phyloP scores from a whole-genome alignment of 1,284 basidiomycete genomes.

The Malassezia slooffiae region DNA sequence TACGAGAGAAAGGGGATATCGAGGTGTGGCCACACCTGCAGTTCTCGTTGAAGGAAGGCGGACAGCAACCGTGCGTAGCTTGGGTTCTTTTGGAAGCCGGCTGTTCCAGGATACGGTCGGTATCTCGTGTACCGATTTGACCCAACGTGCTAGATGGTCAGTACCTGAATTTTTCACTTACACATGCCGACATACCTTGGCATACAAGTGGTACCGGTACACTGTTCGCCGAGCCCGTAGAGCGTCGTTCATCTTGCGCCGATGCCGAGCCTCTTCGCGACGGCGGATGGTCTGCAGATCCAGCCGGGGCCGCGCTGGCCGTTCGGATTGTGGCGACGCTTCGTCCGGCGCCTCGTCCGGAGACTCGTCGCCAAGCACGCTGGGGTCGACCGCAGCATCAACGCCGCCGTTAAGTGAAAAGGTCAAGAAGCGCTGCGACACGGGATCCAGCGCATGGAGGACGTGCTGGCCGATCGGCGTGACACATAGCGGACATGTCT shows the following conservation, averaged over 20 bases:
- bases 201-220: slow-evolving; percentile 5
- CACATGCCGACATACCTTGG: neutral
- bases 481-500: slow-evolving; percentile 13
- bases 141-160: slow-evolving; percentile 9
- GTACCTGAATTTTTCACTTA: too few species aligned
- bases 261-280: slow-evolving; percentile 4
- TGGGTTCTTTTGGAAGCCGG: slow-evolving; percentile 6
- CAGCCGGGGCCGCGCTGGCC: neutral
- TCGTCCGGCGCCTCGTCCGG: neutral
- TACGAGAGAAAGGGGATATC: slow-evolving; percentile 9
- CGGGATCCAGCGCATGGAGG: slow-evolving; percentile 8
- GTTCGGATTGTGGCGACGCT: too few species aligned
- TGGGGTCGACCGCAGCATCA: neutral
- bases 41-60: slow-evolving; percentile 12
- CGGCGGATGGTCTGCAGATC: neutral
- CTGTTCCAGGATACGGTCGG: slow-evolving; percentile 8
- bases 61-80: slow-evolving; percentile 9
- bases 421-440: neutral
- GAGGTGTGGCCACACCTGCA: slow-evolving; percentile 15
- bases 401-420: neutral
- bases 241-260: neutral
- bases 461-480: slow-evolving; percentile 4
- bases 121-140: slow-evolving; percentile 14
- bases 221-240: slow-evolving; percentile 1
- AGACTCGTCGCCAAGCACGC: neutral